Percentiles rank a stretch among this genome's conserved stretches.
phyloP scores from a whole-genome alignment of 192 early-diverging fungal species.

The Backusella luteola region DNA sequence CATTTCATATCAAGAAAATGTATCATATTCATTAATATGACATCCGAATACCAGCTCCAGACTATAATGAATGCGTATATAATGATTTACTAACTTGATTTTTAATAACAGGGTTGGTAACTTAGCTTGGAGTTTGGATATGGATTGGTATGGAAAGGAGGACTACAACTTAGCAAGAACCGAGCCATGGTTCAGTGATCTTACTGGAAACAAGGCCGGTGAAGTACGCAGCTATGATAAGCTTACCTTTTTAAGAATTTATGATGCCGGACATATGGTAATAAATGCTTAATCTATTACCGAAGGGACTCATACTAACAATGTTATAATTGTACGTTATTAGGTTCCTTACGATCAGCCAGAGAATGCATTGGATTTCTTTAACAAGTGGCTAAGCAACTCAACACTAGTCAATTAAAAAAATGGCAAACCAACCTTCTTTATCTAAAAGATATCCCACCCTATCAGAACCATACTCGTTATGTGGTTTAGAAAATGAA shows the following conservation, averaged over 20 bases:
- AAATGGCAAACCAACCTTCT: background rate
- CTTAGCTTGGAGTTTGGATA: slow-evolving; percentile 85
- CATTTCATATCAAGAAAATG: background rate
- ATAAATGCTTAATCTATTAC: background rate
- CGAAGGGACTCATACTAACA: background rate
- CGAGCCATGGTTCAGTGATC: slow-evolving; percentile 50
- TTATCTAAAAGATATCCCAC: background rate
- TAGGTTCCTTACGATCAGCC: slow-evolving; percentile 86
- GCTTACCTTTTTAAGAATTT: slow-evolving; percentile 82
- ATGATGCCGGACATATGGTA: slow-evolving; percentile 85
- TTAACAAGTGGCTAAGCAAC: slow-evolving; percentile 72
- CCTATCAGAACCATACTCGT: too few relatives aligned
- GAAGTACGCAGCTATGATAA: slow-evolving; percentile 64
- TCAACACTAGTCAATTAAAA: background rate
- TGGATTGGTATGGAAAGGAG: slow-evolving; percentile 80
- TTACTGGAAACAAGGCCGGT: slow-evolving; percentile 57
- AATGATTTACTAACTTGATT: background rate
- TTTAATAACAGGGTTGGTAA: slow-evolving; percentile 59
- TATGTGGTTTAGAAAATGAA: too few relatives aligned
- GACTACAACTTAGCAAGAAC: slow-evolving; percentile 69
- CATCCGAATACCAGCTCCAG: background rate
- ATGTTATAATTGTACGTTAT: background rate
- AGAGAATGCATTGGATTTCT: slow-evolving; percentile 73
- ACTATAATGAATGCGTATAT: background rate
- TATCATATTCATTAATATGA: background rate